Evolutionary conservation across 2,329 filamentous ascomycete genomes (phyloP).

Genomic region (Cryphonectria carpinicola): DNA sequence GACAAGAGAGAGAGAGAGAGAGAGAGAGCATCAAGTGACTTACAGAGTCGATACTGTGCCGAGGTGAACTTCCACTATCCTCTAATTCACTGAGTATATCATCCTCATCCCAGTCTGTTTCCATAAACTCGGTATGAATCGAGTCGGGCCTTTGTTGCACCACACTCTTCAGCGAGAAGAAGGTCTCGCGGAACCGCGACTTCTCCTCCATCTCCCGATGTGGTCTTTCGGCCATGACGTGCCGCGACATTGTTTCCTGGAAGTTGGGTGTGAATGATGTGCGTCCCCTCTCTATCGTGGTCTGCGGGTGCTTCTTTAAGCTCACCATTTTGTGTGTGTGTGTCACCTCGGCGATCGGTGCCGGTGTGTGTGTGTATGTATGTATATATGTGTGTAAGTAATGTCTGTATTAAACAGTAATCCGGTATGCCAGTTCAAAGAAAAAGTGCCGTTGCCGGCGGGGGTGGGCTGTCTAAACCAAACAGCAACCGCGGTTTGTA

Average conservation of each 20-base stretch:
- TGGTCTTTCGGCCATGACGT: constrained; percentile 43
- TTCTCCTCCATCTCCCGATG: constrained; percentile 59
- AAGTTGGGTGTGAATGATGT: constrained; percentile 15
- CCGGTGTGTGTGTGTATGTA: constrained; percentile 5
- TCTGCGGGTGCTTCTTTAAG: constrained; percentile 3
- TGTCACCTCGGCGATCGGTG: constrained; percentile 12
- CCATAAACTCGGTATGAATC: constrained; percentile 75
- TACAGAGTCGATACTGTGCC: constrained; percentile 74
- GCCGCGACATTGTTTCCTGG: constrained; percentile 42
- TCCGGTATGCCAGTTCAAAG: constrained; percentile 8
- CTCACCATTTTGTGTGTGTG: constrained; percentile 41
- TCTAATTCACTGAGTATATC: constrained; percentile 61
- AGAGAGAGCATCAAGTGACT: constrained; percentile 37
- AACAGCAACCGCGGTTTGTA: constrained; percentile 13
- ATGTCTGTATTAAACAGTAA: neutral
- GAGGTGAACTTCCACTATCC: constrained; percentile 64
- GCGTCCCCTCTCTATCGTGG: neutral
- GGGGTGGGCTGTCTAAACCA: constrained; percentile 34
- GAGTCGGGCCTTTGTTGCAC: constrained; percentile 65
- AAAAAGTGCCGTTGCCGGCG: constrained; percentile 45
- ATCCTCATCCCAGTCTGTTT: constrained; percentile 76
- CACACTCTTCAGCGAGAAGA: constrained; percentile 62
- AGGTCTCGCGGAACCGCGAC: constrained; percentile 55
- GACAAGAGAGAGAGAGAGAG: neutral
- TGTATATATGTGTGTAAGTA: neutral